Evolutionary conservation across 1,139 yeast genomes (phyloP), one percentile per base, ranked within the genome.

Genomic region (Candida albicans): DNA sequence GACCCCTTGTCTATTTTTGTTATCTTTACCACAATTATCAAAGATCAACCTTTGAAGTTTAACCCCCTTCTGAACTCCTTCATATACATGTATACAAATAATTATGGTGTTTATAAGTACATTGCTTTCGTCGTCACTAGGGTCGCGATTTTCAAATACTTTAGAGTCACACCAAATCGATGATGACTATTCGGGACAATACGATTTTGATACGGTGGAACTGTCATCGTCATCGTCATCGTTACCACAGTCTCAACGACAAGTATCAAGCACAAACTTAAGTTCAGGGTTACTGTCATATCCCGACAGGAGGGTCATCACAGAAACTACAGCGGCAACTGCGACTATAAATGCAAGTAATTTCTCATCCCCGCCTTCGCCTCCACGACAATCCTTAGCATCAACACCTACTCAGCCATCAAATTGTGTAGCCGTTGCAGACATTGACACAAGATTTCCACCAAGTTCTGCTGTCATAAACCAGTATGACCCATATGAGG

Each of bases 141-240:
- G 71, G 45, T 57, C 58, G 41, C 49, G 72, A 37, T 58, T 68
- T 40, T 52, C 61, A 43, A 61, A 54, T 45, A 59, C 60, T 18
- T 57, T 66, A 14, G 69, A 64, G 40, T 64, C 70, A 9, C 68
- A 67, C 49, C 69, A 65, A 39, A 57, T 67, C 3, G 73, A 67
- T 36, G 73, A 68, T 37, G 73, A 68, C 45, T 67, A 65, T 44
- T 53, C 67, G 1, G 45, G 47, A 4, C 55, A 27, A 24, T 13
- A 60, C 8, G 48, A 57, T 13, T 29, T 29, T 5, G 26, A 12
- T 15, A 22, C 28, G 8, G 30, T 8, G 15, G 29, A 24, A 9
- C 39, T 37, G 34, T 12, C 34, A 2, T 25, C 25, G 14, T 26
- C 26, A 9, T 13, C 8, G 22, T 24, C 30, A 25, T 24, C 24